phyloP scores from a whole-genome alignment of 176 grass and related monocot genomes.

The Carex scoparia region DNA sequence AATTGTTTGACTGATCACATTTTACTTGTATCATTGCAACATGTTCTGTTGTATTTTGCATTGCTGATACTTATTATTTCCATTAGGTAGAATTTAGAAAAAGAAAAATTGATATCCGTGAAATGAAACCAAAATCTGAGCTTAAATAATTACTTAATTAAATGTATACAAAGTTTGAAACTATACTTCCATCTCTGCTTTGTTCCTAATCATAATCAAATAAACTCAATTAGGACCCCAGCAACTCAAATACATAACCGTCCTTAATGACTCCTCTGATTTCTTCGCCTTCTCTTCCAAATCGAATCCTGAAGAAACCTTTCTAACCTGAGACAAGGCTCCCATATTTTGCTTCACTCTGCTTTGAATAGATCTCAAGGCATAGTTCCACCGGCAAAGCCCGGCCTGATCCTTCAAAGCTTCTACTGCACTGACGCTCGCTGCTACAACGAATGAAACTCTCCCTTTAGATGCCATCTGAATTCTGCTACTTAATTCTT shows the following conservation, averaged over 20 bases:
- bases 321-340: neutral
- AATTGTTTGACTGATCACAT: too few relatives aligned
- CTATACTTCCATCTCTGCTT: neutral
- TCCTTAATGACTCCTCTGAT: constrained; percentile 51
- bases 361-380: constrained; percentile 30
- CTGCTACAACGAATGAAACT: neutral
- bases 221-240: constrained; percentile 48
- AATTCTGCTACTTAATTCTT: neutral
- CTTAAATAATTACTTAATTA: neutral
- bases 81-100: neutral
- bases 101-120: neutral
- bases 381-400: constrained; percentile 43
- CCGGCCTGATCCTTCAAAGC: constrained; percentile 47
- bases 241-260: constrained; percentile 40
- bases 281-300: constrained; percentile 9
- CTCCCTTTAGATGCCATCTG: neutral
- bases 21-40: too few relatives aligned
- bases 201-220: neutral
- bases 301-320: neutral
- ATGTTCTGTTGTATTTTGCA: too few relatives aligned
- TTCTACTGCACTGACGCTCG: neutral
- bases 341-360: constrained; percentile 18
- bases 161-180: neutral
- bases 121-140: neutral
- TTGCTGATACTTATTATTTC: too few relatives aligned